phyloP scores from a whole-genome alignment of 2,329 filamentous ascomycete species.

The Fusarium mangiferae region DNA sequence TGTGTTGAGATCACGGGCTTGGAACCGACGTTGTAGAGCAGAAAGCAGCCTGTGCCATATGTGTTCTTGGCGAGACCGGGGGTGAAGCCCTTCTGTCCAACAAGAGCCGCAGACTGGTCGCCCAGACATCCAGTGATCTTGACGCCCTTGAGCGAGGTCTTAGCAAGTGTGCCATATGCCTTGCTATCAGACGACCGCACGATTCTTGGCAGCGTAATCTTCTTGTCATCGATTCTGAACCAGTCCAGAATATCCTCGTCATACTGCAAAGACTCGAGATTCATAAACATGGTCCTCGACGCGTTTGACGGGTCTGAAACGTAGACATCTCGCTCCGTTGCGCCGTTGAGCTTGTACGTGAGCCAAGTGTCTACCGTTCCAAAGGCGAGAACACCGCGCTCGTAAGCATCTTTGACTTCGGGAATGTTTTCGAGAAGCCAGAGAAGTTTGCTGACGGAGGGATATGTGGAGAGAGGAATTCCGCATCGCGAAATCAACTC shows the following conservation, averaged over 20 bases:
- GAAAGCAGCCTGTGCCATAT: constrained; percentile 86
- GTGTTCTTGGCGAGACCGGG: constrained; percentile 86
- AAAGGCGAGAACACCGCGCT: constrained; percentile 76
- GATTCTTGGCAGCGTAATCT: constrained; percentile 79
- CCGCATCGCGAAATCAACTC: constrained; percentile 76
- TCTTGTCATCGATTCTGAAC: constrained; percentile 76
- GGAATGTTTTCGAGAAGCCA: constrained; percentile 79
- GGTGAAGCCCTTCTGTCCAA: constrained; percentile 81
- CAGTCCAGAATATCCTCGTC: constrained; percentile 78
- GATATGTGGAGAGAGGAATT: constrained; percentile 83
- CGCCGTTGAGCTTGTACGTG: constrained; percentile 81
- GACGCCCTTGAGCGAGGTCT: constrained; percentile 71
- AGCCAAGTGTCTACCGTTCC: constrained; percentile 87
- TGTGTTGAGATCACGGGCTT: constrained; percentile 83
- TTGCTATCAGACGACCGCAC: constrained; percentile 76
- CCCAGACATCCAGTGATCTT: constrained; percentile 82
- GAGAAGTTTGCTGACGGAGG: constrained; percentile 79
- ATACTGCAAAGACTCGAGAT: constrained; percentile 79
- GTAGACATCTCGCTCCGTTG: constrained; percentile 70
- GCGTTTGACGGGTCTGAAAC: constrained; percentile 86
- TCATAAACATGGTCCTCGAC: constrained; percentile 88
- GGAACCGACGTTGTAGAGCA: constrained; percentile 83
- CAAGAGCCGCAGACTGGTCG: constrained; percentile 83
- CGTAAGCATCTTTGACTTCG: constrained; percentile 75
- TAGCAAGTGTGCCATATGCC: constrained; percentile 72